Evolutionary conservation across 768 basidiomycete genomes (phyloP).

Genomic region (Pleurotus salmoneostramineus): DNA sequence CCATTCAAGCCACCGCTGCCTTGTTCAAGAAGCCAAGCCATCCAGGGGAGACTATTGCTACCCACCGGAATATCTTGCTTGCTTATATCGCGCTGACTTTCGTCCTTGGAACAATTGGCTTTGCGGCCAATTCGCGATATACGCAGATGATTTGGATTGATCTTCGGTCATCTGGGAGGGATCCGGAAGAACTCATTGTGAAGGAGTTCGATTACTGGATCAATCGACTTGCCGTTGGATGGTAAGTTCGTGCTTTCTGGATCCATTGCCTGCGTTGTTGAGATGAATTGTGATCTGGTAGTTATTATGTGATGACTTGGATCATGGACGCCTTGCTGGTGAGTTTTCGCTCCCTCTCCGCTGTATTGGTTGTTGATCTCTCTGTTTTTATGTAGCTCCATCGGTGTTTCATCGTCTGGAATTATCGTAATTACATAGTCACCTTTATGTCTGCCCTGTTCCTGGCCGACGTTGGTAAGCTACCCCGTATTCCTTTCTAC

Average conservation of each 20-base stretch:
- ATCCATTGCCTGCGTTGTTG: no score
- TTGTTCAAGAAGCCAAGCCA: background rate
- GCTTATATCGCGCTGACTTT: background rate
- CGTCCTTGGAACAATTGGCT: background rate
- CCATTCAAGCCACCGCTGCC: background rate
- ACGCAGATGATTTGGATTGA: background rate
- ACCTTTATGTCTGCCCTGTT: background rate
- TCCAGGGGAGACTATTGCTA: background rate
- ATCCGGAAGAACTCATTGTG: background rate
- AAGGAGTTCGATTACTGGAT: background rate
- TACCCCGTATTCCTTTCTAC: no score
- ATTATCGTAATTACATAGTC: background rate
- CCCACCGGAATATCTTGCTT: background rate
- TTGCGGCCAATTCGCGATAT: background rate
- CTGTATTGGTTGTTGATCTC: background rate
- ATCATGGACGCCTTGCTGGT: background rate
- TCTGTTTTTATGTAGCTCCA: background rate
- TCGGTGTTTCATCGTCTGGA: background rate
- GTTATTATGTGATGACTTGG: background rate
- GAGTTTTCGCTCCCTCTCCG: background rate
- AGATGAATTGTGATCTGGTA: background rate
- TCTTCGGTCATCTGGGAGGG: background rate
- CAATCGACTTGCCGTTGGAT: background rate
- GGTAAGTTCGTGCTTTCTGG: background rate
- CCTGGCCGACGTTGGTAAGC: background rate